A percentile compares a stretch with the other conserved stretches of the same genome.
phyloP scores from a whole-genome alignment of 768 basidiomycete species.

The Xerocomus brunneocitrinus region DNA sequence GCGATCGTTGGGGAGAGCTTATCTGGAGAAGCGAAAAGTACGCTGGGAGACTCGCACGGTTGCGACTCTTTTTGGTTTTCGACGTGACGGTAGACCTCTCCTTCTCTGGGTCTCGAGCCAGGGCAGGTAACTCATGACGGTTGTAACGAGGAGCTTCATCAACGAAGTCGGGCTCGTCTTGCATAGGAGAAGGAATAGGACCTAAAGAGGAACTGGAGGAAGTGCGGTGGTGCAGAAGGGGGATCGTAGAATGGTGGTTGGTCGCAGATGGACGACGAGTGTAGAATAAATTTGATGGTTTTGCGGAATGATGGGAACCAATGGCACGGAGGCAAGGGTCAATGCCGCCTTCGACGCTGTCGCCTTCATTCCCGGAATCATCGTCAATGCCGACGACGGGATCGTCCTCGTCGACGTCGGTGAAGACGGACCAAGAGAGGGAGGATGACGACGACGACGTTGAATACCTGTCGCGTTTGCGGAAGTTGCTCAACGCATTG shows the following conservation, averaged over 20 bases:
- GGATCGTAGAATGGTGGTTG: slow-evolving; percentile 60
- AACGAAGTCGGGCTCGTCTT: slow-evolving; percentile 40
- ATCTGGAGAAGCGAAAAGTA: slow-evolving; percentile 71
- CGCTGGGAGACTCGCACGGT: slow-evolving; percentile 69
- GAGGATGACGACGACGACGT: slow-evolving; percentile 64
- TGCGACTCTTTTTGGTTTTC: slow-evolving; percentile 50
- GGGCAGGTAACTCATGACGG: slow-evolving; percentile 33
- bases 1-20: slow-evolving; percentile 39
- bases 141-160: slow-evolving; percentile 26
- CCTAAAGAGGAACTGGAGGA: slow-evolving; percentile 37
- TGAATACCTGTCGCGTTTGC: slow-evolving; percentile 46
- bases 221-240: slow-evolving; percentile 50
- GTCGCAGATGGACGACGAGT: slow-evolving; percentile 67
- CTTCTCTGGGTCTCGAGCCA: slow-evolving; percentile 20
- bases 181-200: slow-evolving; percentile 37
- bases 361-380: slow-evolving; percentile 28
- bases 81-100: slow-evolving; percentile 29
- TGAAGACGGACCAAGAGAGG: slow-evolving; percentile 59
- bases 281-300: slow-evolving; percentile 53
- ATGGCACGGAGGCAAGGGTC: slow-evolving; percentile 44
- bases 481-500: slow-evolving; percentile 43
- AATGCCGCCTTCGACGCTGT: slow-evolving; percentile 30
- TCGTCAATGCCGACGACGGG: slow-evolving; percentile 32
- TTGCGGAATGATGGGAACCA: slow-evolving; percentile 30
- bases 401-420: slow-evolving; percentile 60